These are phyloP conservation scores for Kwoniella sp. DNA, from an alignment of 768 basidiomycete species.

Conservation along the genomic window DNA sequence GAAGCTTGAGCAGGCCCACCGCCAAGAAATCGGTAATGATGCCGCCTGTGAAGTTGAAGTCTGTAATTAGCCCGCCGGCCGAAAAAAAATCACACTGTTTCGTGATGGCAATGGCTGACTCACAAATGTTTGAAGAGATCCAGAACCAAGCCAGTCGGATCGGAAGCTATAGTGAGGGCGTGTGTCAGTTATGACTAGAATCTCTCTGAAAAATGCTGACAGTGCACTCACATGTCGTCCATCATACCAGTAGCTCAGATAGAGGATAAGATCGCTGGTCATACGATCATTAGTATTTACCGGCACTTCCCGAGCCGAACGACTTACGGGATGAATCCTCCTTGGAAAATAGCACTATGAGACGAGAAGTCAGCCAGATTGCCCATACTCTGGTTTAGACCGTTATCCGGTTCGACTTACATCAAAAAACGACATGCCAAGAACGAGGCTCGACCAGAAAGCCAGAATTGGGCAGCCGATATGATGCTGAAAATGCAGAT, in stretches of 20 bases:
- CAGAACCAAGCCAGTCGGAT: conserved; percentile 73
- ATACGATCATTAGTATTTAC: conserved; percentile 55
- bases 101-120: not conserved
- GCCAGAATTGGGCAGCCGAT: conserved; percentile 65
- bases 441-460: conserved; percentile 63
- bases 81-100: not conserved
- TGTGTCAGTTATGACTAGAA: not conserved
- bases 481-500: conserved; percentile 62
- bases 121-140: conserved; percentile 59
- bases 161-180: conserved; percentile 58
- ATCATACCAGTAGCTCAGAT: conserved; percentile 69
- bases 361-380: conserved; percentile 9
- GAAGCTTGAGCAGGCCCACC: conserved; percentile 64
- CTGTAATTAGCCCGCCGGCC: not conserved
- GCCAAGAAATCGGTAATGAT: conserved; percentile 69
- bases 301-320: not conserved
- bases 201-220: not conserved
- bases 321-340: conserved; percentile 60
- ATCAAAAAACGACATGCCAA: conserved; percentile 59
- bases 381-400: conserved; percentile 42
- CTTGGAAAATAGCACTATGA: conserved; percentile 61
- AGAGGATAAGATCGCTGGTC: conserved; percentile 65
- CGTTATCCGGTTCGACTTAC: not conserved
- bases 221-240: conserved; percentile 3
- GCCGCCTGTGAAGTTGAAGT: conserved; percentile 4